A percentile compares a stretch with the other conserved stretches of the same genome.
These are phyloP conservation scores for Mrakia blollopis DNA, from an alignment of 768 basidiomycete species.

Conservation along the genomic window DNA sequence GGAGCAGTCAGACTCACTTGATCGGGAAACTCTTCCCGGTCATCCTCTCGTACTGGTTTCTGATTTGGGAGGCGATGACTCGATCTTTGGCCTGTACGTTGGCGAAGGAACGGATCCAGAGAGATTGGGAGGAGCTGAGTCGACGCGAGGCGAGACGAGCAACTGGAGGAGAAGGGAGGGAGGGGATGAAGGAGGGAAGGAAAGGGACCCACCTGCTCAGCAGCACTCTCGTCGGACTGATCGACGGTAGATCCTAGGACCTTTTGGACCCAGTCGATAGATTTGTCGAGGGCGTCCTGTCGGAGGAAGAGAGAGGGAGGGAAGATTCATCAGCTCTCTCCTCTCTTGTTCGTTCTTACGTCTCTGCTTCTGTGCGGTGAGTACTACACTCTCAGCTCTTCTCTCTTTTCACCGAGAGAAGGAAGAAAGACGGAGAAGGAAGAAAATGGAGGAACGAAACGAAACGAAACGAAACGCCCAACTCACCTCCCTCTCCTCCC, in stretches of 20 bases:
- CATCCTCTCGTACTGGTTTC: slow-evolving; percentile 1
- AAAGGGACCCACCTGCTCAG: background rate
- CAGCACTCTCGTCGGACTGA: background rate
- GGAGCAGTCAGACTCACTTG: background rate
- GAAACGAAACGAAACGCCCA: background rate
- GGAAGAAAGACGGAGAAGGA: too few species aligned
- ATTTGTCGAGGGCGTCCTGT: background rate
- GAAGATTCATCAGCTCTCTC: background rate
- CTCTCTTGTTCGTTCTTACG: too few species aligned
- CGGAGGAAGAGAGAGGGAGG: background rate
- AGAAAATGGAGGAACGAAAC: too few species aligned
- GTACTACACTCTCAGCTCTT: too few species aligned
- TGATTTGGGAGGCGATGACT: background rate
- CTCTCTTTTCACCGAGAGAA: too few species aligned
- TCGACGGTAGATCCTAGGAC: background rate
- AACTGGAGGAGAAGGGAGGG: background rate
- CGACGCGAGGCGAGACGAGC: background rate
- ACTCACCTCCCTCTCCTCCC: slow-evolving; percentile 4
- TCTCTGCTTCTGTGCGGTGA: too few species aligned
- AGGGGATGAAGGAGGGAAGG: background rate
- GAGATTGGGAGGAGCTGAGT: background rate
- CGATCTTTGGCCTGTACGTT: background rate
- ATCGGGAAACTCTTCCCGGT: background rate
- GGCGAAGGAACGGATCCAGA: background rate
- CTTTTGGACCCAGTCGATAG: slow-evolving; percentile 6